Base-by-base conservation (phyloP, 2,329 filamentous ascomycete species). In the Claviceps purpurea region DNA sequence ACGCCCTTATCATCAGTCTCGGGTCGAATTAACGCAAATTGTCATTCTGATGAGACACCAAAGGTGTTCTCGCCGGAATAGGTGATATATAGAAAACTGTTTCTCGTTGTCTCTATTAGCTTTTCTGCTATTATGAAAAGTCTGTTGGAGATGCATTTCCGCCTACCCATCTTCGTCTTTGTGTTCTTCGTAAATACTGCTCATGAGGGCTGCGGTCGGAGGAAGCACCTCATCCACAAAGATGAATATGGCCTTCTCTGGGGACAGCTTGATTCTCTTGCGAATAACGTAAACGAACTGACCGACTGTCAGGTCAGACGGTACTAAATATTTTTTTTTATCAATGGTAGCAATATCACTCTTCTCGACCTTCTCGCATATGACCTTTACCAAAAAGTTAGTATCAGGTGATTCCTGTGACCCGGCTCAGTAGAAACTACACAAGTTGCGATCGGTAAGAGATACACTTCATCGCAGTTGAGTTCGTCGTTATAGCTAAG, bases 281-380 rank as follows among this genome's bases (percentile, higher is more conserved):
- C 93, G 89, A 74, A 98, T 98, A 59, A 98, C 93, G 73, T 98
- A 98, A 75, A 98, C 93, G 69, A 98, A 96, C 84, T 98, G 93
- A 64, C 93, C 93, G 58, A 98, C 93, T 57, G 93, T 98, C 67
- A 98, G 82, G 68, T 98, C 93, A 62, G 93, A 89, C 14, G 93
- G 93, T 30, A 98, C 93, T 48, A 98, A 81, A 68, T 98, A 98
- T 77, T 98, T 98, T 84, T 98, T 98, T 85, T 98, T 98, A 76
- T 98, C 93, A 79, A 98, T 98, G 61, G 93, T 97, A 55, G 93
- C 93, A 64, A 98, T 98, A 69, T 98, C 93, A 56, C 87, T 94
- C 77, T 96, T 97, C 75, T 98, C 93, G 62, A 97, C 91, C 78
- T 97, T 97, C 74, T 97, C 93, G 78, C 93, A 98, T 70, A 98